A percentile compares a stretch with the other conserved stretches of the same genome.
phyloP scores from a whole-genome alignment of 768 basidiomycete genomes.

The Leccinum boreale region DNA sequence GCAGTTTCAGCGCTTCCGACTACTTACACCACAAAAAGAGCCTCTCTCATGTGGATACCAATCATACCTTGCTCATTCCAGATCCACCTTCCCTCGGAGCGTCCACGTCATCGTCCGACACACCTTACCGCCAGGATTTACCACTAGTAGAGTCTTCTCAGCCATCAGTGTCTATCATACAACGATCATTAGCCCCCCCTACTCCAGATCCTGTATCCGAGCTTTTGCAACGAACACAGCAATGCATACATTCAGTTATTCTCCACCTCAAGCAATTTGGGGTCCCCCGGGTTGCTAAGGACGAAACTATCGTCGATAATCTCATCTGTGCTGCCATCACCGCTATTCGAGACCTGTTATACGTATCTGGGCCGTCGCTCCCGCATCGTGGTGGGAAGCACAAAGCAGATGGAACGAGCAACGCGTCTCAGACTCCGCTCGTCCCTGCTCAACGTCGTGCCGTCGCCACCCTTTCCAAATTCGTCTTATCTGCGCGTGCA shows the following conservation, averaged over 20 bases:
- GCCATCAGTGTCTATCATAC: conserved; percentile 28
- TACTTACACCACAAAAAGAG: not conserved
- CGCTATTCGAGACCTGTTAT: conserved; percentile 68
- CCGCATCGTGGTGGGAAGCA: conserved; percentile 50
- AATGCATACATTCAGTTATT: conserved; percentile 58
- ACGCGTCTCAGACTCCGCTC: conserved; percentile 51
- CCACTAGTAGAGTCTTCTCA: not conserved
- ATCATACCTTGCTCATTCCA: not conserved
- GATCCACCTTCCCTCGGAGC: conserved; percentile 8
- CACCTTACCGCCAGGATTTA: conserved; percentile 5
- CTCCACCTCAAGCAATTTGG: conserved; percentile 53
- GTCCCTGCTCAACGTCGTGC: conserved; percentile 80
- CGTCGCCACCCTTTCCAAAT: conserved; percentile 82
- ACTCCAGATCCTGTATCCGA: conserved; percentile 57
- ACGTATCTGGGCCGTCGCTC: conserved; percentile 54
- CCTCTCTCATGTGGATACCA: not conserved
- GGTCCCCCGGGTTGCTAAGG: conserved; percentile 44
- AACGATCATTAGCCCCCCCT: conserved; percentile 49
- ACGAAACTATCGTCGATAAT: conserved; percentile 57
- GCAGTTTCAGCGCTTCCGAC: conserved; percentile 16
- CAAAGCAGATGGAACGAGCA: conserved; percentile 26
- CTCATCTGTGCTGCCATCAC: conserved; percentile 59
- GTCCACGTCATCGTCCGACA: not conserved
- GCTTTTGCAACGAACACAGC: conserved; percentile 52
- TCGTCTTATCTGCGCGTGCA: conserved; percentile 83